A percentile compares a stretch with the other conserved stretches of the same genome.
phyloP scores from a whole-genome alignment of 139 green algal genomes.

The Chlamydomonas sphaeroides region DNA sequence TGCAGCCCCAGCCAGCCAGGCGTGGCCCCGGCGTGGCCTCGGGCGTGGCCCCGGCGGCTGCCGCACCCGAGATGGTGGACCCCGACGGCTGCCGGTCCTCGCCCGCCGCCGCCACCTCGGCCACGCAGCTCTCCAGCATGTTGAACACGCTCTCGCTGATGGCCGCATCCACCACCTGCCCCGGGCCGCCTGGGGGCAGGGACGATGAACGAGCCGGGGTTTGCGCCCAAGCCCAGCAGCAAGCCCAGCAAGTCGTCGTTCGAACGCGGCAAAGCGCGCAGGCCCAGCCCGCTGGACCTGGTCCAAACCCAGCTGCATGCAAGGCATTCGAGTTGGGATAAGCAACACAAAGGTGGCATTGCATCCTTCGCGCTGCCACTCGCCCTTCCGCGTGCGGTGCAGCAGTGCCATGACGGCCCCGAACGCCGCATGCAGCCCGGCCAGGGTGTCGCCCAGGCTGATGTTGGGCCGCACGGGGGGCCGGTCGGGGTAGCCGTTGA shows the following conservation, averaged over 20 bases:
- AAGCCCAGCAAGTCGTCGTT: too few species aligned
- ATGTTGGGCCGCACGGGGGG: constrained; percentile 82
- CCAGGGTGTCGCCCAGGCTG: constrained; percentile 69
- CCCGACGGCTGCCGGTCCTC: constrained; percentile 66
- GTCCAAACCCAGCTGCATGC: too few species aligned
- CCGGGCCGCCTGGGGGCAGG: neutral
- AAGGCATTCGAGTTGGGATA: too few species aligned
- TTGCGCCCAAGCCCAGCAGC: too few species aligned
- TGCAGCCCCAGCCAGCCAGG: too few species aligned
- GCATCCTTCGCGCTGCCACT: too few species aligned
- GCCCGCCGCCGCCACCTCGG: constrained; percentile 62
- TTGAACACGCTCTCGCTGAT: constrained; percentile 85
- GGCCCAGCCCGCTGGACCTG: too few species aligned
- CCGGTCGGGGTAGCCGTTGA: constrained; percentile 75
- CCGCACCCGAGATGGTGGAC: constrained; percentile 72
- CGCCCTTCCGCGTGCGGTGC: constrained; percentile 59
- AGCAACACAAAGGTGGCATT: too few species aligned
- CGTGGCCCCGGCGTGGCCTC: too few species aligned
- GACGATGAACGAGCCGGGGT: too few species aligned
- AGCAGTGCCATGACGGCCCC: constrained; percentile 83
- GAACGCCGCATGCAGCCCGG: constrained; percentile 81
- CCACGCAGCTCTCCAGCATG: constrained; percentile 81
- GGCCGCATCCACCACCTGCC: constrained; percentile 81
- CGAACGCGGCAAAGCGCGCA: neutral
- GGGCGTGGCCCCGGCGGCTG: too few species aligned